Evolutionary conservation across 306 rosid genomes (phyloP), one percentile per base, ranked within the genome.

Genomic region (Quercus agrifolia): DNA sequence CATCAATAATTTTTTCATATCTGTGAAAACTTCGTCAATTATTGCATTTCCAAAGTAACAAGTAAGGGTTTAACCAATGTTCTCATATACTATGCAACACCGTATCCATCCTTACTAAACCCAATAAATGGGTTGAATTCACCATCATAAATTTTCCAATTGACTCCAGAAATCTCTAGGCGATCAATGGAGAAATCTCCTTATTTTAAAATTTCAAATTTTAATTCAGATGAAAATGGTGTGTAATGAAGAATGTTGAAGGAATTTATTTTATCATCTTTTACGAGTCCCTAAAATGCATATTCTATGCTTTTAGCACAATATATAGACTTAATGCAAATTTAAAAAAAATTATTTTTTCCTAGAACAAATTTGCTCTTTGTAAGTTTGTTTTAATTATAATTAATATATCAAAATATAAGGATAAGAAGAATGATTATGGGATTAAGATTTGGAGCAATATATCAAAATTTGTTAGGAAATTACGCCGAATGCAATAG

Each of bases 191-290:
- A 73, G 76, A 89, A 89, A 19, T 89, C 83, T 4, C 89, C 89
- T 81, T 83, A 88, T 57, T 85, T 89, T 2, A 51, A 0, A 30
- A 89, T 78, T 79, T 83, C 89, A 18, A 23, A 13, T 83, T 74
- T 70, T 58, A 89, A 79, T 70, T 89, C 93, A 9, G 79, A 76
- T 18, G 84, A 77, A 1, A 85, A 85, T 35, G 91, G 91, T 4
- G 89, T 75, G 59, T 89, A 89, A 21, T 71, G 84, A 71, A 88
- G 91, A 73, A 87, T 83, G 81, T 89, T 89, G 80, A 89, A 89
- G 12, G 74, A 67, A 14, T 89, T 59, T 78, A 87, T 8, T 75
- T 85, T 25, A 30, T 79, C 89, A 61, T 87, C 86, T 49, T 81
- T 80, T 66, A 87, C 80, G 0, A 79, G 77, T 74, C 91, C 89